Percentiles rank a stretch among this genome's conserved stretches.
Conservation (phyloP, 2,329 filamentous ascomycete species). For the Chrysoporthe cubensis region DNA sequence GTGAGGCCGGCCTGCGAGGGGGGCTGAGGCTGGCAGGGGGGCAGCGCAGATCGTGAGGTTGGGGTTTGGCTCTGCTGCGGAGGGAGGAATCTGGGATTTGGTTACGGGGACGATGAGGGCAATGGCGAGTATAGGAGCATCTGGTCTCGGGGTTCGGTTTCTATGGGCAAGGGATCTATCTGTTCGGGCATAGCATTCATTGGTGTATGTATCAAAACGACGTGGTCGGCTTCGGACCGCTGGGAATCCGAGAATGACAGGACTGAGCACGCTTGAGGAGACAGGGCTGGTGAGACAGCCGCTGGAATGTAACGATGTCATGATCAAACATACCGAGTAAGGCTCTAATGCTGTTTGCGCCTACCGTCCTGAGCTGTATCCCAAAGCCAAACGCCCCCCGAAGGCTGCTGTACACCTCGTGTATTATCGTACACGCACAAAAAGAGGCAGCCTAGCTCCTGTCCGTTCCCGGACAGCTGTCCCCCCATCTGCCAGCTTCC, state of each 20-base stretch:
- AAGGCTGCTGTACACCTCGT: slow-evolving; percentile 12
- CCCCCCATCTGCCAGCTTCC: not conserved
- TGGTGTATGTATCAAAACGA: not conserved
- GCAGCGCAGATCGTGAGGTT: not conserved
- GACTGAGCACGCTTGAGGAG: not conserved
- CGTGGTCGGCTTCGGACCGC: not conserved
- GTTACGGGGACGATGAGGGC: not conserved
- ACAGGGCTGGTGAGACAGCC: not conserved
- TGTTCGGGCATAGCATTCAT: slow-evolving; percentile 4
- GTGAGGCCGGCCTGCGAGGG: slow-evolving; percentile 28
- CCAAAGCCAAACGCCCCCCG: slow-evolving; percentile 4
- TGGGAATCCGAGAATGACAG: not conserved
- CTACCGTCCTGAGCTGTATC: slow-evolving; percentile 3
- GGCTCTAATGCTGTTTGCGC: slow-evolving; percentile 15
- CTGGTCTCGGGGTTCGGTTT: not conserved
- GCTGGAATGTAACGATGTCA: slow-evolving; percentile 9
- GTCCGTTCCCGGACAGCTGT: not conserved
- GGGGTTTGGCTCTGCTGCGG: not conserved
- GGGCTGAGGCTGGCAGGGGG: too few species aligned
- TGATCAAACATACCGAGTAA: slow-evolving; percentile 6
- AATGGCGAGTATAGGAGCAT: not conserved
- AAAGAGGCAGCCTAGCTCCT: not conserved
- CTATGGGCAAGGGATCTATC: too few species aligned
- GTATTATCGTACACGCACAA: slow-evolving; percentile 8
- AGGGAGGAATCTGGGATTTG: not conserved